Evolutionary conservation across 345 rosid genomes (phyloP).

Genomic region (Brassica juncea): DNA sequence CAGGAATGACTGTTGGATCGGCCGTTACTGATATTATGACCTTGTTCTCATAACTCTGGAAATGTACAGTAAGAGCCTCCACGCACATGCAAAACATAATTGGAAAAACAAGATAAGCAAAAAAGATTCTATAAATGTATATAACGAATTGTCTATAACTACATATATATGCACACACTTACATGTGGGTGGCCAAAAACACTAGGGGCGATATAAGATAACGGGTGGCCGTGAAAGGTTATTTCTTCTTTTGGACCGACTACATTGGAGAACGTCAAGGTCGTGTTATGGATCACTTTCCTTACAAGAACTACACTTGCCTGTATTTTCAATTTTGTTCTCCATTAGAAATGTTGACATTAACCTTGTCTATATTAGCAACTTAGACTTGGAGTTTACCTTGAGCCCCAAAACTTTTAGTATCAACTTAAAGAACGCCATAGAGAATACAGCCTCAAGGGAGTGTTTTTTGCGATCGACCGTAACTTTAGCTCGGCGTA

Average conservation of each 20-base stretch:
- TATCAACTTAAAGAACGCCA: conserved; percentile 38
- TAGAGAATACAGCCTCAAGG: background rate
- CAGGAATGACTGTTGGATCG: conserved; percentile 65
- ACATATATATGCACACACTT: conserved; percentile 11
- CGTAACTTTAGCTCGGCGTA: conserved; percentile 53
- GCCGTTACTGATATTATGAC: conserved; percentile 60
- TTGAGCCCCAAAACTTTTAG: conserved; percentile 44
- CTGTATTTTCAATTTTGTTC: conserved; percentile 23
- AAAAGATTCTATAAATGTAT: background rate
- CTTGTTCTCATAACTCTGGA: conserved; percentile 69
- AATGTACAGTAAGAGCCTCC: conserved; percentile 81
- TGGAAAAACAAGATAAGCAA: background rate
- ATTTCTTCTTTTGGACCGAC: background rate
- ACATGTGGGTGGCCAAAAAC: conserved; percentile 70
- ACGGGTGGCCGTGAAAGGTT: background rate
- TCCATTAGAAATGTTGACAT: background rate
- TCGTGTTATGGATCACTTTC: conserved; percentile 47
- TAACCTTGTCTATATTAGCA: background rate
- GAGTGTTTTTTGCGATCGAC: conserved; percentile 60
- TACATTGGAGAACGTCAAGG: conserved; percentile 52
- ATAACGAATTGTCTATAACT: background rate
- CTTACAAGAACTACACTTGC: conserved; percentile 46
- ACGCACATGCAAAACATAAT: conserved; percentile 9
- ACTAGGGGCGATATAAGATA: conserved; percentile 51
- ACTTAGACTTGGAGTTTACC: conserved; percentile 33